These are phyloP conservation scores for Pseudonitzschia delicatissima DNA, from an alignment of 108 stramenopile genomes.

Conservation along the genomic window DNA sequence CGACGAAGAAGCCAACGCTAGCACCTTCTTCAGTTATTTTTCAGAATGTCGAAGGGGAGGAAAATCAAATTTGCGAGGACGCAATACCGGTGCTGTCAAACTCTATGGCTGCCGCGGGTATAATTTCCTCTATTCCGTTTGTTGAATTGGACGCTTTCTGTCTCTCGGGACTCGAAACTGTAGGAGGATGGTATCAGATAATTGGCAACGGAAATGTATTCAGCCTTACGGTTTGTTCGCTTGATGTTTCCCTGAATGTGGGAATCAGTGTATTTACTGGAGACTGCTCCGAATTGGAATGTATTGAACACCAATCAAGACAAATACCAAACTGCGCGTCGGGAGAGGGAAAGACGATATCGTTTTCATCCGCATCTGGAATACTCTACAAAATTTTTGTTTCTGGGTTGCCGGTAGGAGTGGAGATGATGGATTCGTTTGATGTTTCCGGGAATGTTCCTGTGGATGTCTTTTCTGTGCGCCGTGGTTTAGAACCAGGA, in stretches of 20 bases:
- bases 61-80: not conserved
- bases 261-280: not conserved
- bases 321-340: slow-evolving; percentile 6
- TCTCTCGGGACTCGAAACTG: slow-evolving; percentile 16
- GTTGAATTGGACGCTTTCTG: not conserved
- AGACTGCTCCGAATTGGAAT: not conserved
- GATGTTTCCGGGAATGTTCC: too few species aligned
- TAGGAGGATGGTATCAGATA: slow-evolving; percentile 4
- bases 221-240: not conserved
- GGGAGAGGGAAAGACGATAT: not conserved
- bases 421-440: too few species aligned
- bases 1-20: too few species aligned
- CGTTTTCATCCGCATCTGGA: not conserved
- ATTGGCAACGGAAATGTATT: not conserved
- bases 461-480: not conserved
- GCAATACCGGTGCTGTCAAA: not conserved
- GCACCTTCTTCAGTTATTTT: too few species aligned
- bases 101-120: not conserved
- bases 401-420: slow-evolving; percentile 3
- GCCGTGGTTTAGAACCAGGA: not conserved
- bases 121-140: not conserved
- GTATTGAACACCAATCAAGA: slow-evolving; percentile 6
- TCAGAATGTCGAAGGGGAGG: too few species aligned
- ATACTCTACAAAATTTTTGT: slow-evolving; percentile 3
- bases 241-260: not conserved